Percentiles rank a stretch among this genome's conserved stretches.
These are phyloP conservation scores for Pulveroboletus sp. DNA, from an alignment of 768 basidiomycete genomes.

Conservation along the genomic window DNA sequence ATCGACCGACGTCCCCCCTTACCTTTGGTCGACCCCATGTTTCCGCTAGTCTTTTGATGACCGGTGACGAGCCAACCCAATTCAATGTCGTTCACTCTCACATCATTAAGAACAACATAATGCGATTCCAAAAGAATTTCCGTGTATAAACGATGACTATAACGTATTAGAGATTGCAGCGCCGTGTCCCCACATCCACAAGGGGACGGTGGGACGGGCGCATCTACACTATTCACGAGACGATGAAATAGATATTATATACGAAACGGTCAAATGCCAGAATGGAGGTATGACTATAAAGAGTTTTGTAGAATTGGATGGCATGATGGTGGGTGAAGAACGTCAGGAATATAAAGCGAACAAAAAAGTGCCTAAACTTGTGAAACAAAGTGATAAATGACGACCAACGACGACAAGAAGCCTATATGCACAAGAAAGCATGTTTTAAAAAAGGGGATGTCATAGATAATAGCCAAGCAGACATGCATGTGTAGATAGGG, in stretches of 20 bases:
- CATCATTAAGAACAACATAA: not conserved
- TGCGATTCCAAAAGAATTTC: not conserved
- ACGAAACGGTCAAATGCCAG: conserved; percentile 19
- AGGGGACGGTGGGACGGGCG: conserved; percentile 5
- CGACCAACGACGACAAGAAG: conserved; percentile 17
- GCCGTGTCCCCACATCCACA: not conserved
- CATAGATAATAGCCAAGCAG: conserved; percentile 31
- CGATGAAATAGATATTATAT: conserved; percentile 32
- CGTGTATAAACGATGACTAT: conserved; percentile 33
- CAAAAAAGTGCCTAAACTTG: conserved; percentile 8
- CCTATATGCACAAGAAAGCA: conserved; percentile 30
- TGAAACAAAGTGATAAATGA: conserved; percentile 27
- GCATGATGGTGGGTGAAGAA: conserved; percentile 13
- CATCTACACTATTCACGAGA: conserved; percentile 28
- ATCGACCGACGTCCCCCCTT: too few species aligned
- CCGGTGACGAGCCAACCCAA: too few species aligned
- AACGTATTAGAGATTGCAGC: conserved; percentile 33
- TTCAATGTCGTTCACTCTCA: too few species aligned
- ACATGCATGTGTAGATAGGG: conserved; percentile 18
- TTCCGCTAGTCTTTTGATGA: too few species aligned
- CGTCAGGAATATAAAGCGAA: conserved; percentile 7
- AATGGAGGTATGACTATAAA: conserved; percentile 18
- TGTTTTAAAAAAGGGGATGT: conserved; percentile 10
- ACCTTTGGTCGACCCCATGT: too few species aligned
- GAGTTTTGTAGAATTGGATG: conserved; percentile 14